Conservation (phyloP, 371 early-diverging fungal species). For the Mycotypha africana region DNA sequence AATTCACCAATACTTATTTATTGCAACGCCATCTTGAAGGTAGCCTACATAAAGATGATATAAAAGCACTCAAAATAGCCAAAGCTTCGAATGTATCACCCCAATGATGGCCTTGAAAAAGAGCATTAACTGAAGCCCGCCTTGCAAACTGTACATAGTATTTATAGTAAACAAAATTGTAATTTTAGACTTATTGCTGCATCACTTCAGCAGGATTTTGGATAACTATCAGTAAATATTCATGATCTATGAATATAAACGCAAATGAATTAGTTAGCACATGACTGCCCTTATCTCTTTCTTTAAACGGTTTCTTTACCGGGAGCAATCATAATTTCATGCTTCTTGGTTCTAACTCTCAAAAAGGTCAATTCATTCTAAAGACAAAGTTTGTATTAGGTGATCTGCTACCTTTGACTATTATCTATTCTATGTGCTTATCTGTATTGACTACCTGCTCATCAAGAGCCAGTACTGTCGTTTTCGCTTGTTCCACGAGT, state of each 20-base stretch:
- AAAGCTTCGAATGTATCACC: background rate
- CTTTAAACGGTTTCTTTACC: slow-evolving; percentile 37
- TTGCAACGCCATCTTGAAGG: slow-evolving; percentile 30
- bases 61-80: slow-evolving; percentile 2
- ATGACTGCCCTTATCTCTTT: too few relatives aligned
- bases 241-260: slow-evolving; percentile 56
- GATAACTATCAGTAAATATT: slow-evolving; percentile 84
- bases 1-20: slow-evolving; percentile 16
- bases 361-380: slow-evolving; percentile 92
- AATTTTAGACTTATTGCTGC: slow-evolving; percentile 15
- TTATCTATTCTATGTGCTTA: background rate
- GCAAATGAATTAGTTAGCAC: background rate
- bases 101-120: too few relatives aligned
- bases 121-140: too few relatives aligned
- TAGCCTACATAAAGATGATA: slow-evolving; percentile 14
- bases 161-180: too few relatives aligned
- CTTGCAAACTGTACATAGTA: too few relatives aligned
- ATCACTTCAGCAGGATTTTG: slow-evolving; percentile 65
- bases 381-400: background rate
- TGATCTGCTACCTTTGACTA: background rate
- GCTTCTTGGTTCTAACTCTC: slow-evolving; percentile 86
- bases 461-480: slow-evolving; percentile 29
- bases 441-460: slow-evolving; percentile 36
- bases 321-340: slow-evolving; percentile 93
- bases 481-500: slow-evolving; percentile 32